phyloP scores from a whole-genome alignment of 139 green algal species.

The Ettlia oleoabundans region DNA sequence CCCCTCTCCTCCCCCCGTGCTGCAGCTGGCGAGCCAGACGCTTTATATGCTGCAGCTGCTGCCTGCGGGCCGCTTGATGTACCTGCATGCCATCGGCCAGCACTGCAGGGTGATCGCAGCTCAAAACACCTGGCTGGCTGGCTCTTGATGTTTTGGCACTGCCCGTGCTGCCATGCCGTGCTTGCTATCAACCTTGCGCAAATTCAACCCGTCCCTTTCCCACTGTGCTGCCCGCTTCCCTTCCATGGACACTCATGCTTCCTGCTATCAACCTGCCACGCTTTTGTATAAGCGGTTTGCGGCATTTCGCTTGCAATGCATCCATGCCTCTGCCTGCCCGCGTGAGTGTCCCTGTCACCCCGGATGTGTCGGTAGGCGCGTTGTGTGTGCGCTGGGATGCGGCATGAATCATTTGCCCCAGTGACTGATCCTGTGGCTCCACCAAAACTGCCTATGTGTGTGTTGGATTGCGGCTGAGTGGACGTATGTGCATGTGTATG shows the following conservation, averaged over 20 bases:
- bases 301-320: too few species aligned
- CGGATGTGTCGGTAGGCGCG: too few species aligned
- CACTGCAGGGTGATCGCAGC: constrained; percentile 31
- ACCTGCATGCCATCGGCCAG: constrained; percentile 26
- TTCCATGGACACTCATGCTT: too few species aligned
- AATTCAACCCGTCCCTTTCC: not conserved
- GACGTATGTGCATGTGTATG: not conserved
- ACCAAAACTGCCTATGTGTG: not conserved
- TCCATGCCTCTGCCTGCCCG: too few species aligned
- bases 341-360: too few species aligned
- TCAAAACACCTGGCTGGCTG: not conserved
- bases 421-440: too few species aligned
- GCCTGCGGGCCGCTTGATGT: constrained; percentile 5
- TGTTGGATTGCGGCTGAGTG: not conserved
- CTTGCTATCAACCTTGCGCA: not conserved
- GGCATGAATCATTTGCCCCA: too few species aligned
- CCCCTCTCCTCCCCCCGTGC: not conserved
- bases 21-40: constrained; percentile 31
- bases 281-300: too few species aligned
- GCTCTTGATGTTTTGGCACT: not conserved
- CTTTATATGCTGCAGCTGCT: constrained; percentile 33
- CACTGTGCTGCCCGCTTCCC: too few species aligned
- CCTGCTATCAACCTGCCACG: too few species aligned
- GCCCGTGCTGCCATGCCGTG: not conserved
- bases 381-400: too few species aligned